phyloP scores from a whole-genome alignment of 257 asterid species.

The Solanum pennellii region DNA sequence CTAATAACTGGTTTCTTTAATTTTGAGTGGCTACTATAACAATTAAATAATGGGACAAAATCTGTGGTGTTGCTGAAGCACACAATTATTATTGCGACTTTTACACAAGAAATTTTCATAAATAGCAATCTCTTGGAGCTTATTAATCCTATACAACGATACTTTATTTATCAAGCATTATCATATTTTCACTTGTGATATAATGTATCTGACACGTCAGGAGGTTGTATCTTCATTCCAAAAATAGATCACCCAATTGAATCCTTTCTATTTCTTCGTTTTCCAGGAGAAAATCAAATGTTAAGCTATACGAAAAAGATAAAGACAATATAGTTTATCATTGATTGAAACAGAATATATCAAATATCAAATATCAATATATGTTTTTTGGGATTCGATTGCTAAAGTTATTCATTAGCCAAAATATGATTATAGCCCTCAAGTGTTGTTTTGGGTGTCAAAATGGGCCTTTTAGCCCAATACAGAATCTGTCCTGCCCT shows the following conservation, averaged over 20 bases:
- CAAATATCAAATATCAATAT: background rate
- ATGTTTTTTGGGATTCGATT: background rate
- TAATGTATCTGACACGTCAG: background rate
- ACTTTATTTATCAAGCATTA: background rate
- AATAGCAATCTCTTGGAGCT: background rate
- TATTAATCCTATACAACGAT: background rate
- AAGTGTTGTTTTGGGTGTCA: background rate
- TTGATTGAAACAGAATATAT: background rate
- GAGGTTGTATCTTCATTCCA: background rate
- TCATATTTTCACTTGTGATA: background rate
- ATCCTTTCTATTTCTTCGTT: background rate
- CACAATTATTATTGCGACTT: too few relatives aligned
- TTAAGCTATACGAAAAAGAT: background rate
- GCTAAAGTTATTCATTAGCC: background rate
- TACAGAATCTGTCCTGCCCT: background rate
- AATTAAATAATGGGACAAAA: too few relatives aligned
- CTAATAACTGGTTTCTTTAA: background rate
- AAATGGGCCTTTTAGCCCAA: background rate
- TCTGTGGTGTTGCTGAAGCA: background rate
- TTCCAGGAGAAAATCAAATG: background rate
- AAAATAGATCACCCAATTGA: background rate
- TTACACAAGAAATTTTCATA: too few relatives aligned
- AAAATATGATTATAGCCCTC: background rate
- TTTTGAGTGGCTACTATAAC: background rate
- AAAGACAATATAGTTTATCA: background rate